Base-by-base conservation (phyloP, 164 flowering plant species). In the Dillenia suffruticosa region DNA sequence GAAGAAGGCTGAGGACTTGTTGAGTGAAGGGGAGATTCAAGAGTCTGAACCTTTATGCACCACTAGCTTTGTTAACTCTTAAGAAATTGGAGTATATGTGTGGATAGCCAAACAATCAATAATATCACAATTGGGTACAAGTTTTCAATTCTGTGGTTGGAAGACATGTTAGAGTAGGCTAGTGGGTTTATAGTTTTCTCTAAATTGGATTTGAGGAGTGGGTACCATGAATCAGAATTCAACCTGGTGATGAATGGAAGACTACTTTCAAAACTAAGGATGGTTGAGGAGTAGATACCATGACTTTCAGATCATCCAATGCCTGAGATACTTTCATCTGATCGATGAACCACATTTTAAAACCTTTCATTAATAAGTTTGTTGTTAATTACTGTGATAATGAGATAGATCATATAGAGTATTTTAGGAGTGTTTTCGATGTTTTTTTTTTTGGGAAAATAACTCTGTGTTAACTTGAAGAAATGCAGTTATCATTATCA, bases 351-450 rank as follows among this genome's bases (percentile, higher is more conserved):
- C 57, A 54, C 10, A 16, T 54, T 8, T 22, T 54, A 8, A 16
- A 22, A 1, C 57, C 57, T 19, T 54, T 54, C 44, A 14, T 54
- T 14, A 43, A 43, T 14, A 7, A 10, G 9, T 54, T 19, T 54
- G 57, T 54, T 12, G 57, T 54, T 11, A 43, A 19, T 13, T 54
- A 54, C 26, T 54, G 57, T 54, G 9, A 54, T 10, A 54, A 54
- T 22, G 40, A 54, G 16, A 43, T 10, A 1, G 19, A 14, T 17
- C 57, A 54, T 13, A 7, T 54, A 14, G 43, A 10, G 44, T 43
- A 54, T 13, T 2, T 54, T 12, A 9, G 14, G 26, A 10, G 26
- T 9, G 44, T 19, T 19, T 19, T 19, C 22, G 22, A 19, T 19
- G 22, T 19, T 19, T 19, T 19, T 19, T 19, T 1, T 19, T 19